Evolutionary conservation across 2,329 filamentous ascomycete genomes (phyloP).

Genomic region (Colletotrichum orchidophilum): DNA sequence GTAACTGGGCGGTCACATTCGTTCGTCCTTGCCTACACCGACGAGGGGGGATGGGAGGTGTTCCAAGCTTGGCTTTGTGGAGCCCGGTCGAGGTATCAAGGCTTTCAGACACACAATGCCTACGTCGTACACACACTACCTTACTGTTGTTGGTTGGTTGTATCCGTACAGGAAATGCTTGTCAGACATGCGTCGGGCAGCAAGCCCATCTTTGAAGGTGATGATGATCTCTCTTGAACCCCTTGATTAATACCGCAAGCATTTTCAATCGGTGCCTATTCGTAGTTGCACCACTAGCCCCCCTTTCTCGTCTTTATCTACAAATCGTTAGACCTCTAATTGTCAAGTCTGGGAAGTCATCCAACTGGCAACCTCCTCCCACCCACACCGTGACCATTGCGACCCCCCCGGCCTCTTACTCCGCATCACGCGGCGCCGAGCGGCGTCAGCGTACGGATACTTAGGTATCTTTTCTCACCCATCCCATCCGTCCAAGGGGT

Average conservation of each 20-base stretch:
- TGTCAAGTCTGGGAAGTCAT: background rate
- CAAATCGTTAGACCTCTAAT: slow-evolving; percentile 3
- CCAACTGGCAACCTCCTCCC: background rate
- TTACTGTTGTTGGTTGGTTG: background rate
- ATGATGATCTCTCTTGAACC: slow-evolving; percentile 10
- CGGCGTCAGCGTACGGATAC: background rate
- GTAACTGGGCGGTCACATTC: slow-evolving; percentile 29
- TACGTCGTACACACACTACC: background rate
- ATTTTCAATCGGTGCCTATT: background rate
- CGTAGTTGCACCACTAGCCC: background rate
- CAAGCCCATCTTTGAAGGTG: slow-evolving; percentile 9
- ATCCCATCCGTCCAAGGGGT: too few species aligned
- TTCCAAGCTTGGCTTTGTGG: background rate
- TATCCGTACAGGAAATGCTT: background rate
- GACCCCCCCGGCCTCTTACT: background rate
- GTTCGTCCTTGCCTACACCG: slow-evolving; percentile 8
- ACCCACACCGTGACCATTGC: background rate
- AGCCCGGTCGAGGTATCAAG: background rate
- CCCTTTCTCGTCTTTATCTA: background rate
- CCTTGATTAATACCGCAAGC: background rate
- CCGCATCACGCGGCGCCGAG: slow-evolving; percentile 8
- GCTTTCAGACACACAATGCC: background rate
- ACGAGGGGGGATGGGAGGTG: background rate
- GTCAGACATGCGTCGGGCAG: slow-evolving; percentile 28
- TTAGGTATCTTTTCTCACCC: background rate